These are phyloP conservation scores for Iberis amara DNA, from an alignment of 441 rosid genomes.

Conservation along the genomic window DNA sequence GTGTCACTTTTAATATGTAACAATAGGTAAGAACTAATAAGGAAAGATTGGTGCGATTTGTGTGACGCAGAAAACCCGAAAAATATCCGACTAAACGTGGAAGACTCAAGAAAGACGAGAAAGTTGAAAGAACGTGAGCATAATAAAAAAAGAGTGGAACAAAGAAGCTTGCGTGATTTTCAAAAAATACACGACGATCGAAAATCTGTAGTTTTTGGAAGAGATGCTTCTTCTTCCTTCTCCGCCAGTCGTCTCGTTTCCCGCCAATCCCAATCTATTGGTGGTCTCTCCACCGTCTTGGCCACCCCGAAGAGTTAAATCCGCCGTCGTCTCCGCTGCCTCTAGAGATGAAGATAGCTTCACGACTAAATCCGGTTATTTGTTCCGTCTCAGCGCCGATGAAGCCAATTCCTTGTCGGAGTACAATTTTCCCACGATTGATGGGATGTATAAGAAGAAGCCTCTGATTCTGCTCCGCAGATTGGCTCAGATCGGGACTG, in stretches of 20 bases:
- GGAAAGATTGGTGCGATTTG: slow-evolving; percentile 20
- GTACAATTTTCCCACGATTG: slow-evolving; percentile 45
- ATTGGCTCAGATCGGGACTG: slow-evolving; percentile 55
- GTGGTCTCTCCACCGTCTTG: slow-evolving; percentile 17
- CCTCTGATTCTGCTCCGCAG: slow-evolving; percentile 68
- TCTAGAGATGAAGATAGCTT: slow-evolving; percentile 52
- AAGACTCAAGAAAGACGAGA: not conserved
- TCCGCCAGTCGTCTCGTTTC: slow-evolving; percentile 34
- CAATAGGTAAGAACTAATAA: too few relatives aligned
- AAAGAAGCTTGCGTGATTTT: not conserved
- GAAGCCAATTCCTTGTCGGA: slow-evolving; percentile 60
- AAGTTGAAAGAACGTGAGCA: slow-evolving; percentile 27
- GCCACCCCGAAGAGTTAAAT: slow-evolving; percentile 22
- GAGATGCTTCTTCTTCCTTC: slow-evolving; percentile 29
- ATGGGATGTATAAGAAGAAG: slow-evolving; percentile 48
- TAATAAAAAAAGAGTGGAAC: not conserved
- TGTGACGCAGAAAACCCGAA: slow-evolving; percentile 29
- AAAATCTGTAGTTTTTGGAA: not conserved
- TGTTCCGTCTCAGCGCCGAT: slow-evolving; percentile 50
- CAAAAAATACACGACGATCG: not conserved
- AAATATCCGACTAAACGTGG: not conserved
- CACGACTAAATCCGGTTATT: slow-evolving; percentile 77
- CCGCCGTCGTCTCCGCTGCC: slow-evolving; percentile 29
- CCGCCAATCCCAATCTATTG: slow-evolving; percentile 30
- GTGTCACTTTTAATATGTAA: not conserved